phyloP scores from a whole-genome alignment of 2,329 filamentous ascomycete genomes.

The Pestalotiopsis fici region DNA sequence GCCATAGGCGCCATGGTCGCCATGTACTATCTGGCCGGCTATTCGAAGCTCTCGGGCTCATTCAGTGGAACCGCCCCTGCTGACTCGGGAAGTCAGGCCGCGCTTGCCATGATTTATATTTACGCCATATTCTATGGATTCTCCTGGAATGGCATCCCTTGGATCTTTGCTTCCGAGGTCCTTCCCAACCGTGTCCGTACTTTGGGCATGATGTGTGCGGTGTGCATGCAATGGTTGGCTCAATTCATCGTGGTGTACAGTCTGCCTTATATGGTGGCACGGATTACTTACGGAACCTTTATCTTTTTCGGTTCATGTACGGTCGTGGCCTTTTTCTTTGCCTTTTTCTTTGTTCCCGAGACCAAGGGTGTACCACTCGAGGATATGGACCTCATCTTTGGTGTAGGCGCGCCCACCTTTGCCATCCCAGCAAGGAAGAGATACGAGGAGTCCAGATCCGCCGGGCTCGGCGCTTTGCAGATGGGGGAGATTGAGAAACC shows the following conservation, averaged over 20 bases:
- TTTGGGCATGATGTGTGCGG: conserved; percentile 20
- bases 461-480: neutral
- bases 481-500: neutral
- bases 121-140: conserved; percentile 22
- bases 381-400: conserved; percentile 41
- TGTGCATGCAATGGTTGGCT: conserved; percentile 23
- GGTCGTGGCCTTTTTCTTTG: conserved; percentile 36
- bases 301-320: conserved; percentile 45
- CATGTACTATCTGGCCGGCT: conserved; percentile 22
- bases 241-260: conserved; percentile 26
- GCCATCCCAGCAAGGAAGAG: neutral
- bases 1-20: conserved; percentile 13
- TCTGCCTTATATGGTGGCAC: conserved; percentile 27
- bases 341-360: conserved; percentile 44
- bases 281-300: conserved; percentile 40
- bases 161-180: conserved; percentile 25
- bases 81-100: conserved; percentile 15
- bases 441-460: neutral
- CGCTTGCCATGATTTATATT: conserved; percentile 19
- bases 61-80: conserved; percentile 4
- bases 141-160: conserved; percentile 26
- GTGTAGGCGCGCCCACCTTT: neutral
- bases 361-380: conserved; percentile 45
- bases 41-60: conserved; percentile 16
- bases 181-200: conserved; percentile 25